These are phyloP conservation scores for Ustanciosporium gigantosporum DNA, from an alignment of 1,284 basidiomycete species.

Conservation along the genomic window DNA sequence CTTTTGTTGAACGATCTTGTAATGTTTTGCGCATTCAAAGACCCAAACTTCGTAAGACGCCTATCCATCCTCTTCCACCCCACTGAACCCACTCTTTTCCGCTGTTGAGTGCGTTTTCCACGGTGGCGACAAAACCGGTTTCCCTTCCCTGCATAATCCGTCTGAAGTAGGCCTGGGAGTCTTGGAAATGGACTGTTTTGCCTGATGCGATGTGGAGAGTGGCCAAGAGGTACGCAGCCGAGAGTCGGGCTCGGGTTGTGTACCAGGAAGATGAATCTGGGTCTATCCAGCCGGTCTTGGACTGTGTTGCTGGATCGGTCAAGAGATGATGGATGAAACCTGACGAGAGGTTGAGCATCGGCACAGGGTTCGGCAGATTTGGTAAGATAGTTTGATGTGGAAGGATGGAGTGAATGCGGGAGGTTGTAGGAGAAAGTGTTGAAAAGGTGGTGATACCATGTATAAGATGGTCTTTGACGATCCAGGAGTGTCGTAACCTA, in stretches of 20 bases:
- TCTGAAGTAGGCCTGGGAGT: constrained; percentile 5
- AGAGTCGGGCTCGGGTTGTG: constrained; percentile 6
- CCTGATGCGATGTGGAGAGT: constrained; percentile 13
- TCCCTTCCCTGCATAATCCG: constrained; percentile 7
- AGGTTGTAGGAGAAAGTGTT: constrained; percentile 4
- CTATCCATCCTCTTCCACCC: constrained; percentile 35
- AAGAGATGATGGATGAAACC: constrained; percentile 1
- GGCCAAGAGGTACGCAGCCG: constrained; percentile 8
- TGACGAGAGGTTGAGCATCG: constrained; percentile 7
- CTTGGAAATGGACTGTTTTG: constrained; percentile 1
- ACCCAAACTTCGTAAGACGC: constrained; percentile 17
- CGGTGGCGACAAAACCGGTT: constrained; percentile 2
- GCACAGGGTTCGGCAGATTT: constrained; percentile 10
- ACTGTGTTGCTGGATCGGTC: constrained; percentile 2
- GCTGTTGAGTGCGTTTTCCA: neutral
- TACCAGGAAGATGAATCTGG: constrained; percentile 25
- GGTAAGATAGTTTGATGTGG: constrained; percentile 12
- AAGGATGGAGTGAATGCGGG: constrained; percentile 4
- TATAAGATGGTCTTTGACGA: constrained; percentile 7
- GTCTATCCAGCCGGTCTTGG: constrained; percentile 7
- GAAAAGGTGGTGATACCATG: constrained; percentile 12
- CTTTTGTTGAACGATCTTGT: no score
- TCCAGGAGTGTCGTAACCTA: constrained; percentile 5
- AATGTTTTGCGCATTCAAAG: no score
- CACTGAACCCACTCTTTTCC: constrained; percentile 13